These are phyloP conservation scores for Metschnikowia proteae DNA, from an alignment of 805 yeast genomes.

Conservation along the genomic window DNA sequence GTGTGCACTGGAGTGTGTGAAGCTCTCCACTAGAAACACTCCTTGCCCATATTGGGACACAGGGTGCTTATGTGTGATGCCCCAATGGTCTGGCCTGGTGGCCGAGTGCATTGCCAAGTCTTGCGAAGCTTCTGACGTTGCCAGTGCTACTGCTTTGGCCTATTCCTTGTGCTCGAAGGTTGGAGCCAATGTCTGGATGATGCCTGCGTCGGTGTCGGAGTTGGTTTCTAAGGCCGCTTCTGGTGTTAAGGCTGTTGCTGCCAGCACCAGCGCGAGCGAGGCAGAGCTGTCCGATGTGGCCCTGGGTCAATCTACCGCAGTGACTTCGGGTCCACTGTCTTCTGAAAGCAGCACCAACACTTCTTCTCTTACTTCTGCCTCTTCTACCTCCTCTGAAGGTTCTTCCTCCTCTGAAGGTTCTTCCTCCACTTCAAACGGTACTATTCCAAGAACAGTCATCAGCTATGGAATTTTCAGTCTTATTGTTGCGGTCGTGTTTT, in stretches of 20 bases:
- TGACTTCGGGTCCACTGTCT: conserved; percentile 5
- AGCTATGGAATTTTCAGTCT: background rate
- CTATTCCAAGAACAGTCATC: background rate
- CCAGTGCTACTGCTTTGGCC: conserved; percentile 40
- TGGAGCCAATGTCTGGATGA: conserved; percentile 43
- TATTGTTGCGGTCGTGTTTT: background rate
- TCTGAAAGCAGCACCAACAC: conserved; percentile 2
- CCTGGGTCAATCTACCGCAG: conserved; percentile 8
- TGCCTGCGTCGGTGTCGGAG: conserved; percentile 41
- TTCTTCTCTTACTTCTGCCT: background rate
- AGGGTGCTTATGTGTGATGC: conserved; percentile 49
- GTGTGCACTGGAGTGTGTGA: conserved; percentile 43
- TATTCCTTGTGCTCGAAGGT: conserved; percentile 37
- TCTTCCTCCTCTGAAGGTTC: background rate
- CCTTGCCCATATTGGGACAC: conserved; percentile 55
- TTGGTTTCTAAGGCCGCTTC: conserved; percentile 25
- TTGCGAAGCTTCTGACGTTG: conserved; percentile 37
- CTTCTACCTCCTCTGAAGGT: background rate
- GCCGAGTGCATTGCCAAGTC: conserved; percentile 39
- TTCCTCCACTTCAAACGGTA: conserved; percentile 6
- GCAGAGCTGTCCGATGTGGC: conserved; percentile 6
- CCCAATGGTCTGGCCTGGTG: conserved; percentile 43
- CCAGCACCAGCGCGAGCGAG: conserved; percentile 4
- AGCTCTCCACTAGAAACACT: conserved; percentile 35
- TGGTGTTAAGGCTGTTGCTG: conserved; percentile 6